These are phyloP conservation scores for Colletotrichum sansevieriae DNA, from an alignment of 2,329 filamentous ascomycete genomes.

Conservation along the genomic window DNA sequence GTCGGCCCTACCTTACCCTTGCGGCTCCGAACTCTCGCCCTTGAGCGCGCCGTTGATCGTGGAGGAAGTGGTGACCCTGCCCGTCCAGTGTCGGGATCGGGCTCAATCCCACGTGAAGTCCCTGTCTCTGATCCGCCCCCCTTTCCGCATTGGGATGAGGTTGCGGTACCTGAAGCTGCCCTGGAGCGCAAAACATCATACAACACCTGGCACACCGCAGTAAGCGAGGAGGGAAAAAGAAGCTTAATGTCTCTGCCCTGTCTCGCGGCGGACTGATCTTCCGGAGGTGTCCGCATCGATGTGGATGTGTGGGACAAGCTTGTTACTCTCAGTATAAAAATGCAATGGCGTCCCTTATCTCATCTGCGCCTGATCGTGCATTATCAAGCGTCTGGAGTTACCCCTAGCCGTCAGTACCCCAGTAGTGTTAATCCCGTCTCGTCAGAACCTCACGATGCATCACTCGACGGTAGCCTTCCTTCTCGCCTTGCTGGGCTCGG, in stretches of 20 bases:
- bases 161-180: conserved; percentile 38
- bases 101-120: conserved; percentile 27
- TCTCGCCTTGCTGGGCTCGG: conserved; percentile 36
- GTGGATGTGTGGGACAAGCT: conserved; percentile 2
- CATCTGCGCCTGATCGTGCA: accelerated
- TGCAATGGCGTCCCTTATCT: neutral
- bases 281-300: conserved; percentile 9
- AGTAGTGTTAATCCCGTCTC: neutral
- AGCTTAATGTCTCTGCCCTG: conserved; percentile 22
- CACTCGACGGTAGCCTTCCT: conserved; percentile 21
- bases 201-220: neutral
- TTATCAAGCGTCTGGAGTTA: neutral
- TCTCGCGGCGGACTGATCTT: conserved; percentile 6
- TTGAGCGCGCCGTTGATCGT: neutral
- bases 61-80: neutral
- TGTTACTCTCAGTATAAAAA: conserved; percentile 30
- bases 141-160: conserved; percentile 34
- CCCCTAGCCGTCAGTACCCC: neutral
- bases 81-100: conserved; percentile 12
- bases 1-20: neutral
- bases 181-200: conserved; percentile 15
- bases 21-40: neutral
- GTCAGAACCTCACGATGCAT: conserved; percentile 15
- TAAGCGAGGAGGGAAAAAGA: conserved; percentile 6
- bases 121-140: conserved; percentile 27